phyloP scores from a whole-genome alignment of 176 grass and related monocot species.

The Stipa capillata region DNA sequence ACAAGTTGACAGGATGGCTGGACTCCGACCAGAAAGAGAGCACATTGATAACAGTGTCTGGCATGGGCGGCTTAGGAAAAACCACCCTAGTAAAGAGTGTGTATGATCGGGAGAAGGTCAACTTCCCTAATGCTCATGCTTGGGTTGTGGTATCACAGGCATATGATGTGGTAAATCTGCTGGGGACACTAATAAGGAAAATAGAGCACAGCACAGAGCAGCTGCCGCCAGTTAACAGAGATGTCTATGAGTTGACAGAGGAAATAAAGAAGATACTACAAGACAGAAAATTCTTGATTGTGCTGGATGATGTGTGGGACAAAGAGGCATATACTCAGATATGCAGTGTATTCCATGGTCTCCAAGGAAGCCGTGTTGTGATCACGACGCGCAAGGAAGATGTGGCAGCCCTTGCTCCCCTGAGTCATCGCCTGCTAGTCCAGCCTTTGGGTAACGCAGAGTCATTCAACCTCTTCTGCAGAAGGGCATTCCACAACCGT shows the following conservation, averaged over 20 bases:
- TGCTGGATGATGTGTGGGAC: slow-evolving; percentile 51
- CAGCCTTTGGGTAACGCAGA: neutral
- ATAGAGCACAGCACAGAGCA: too few relatives aligned
- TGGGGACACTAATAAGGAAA: neutral
- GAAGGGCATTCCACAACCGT: neutral
- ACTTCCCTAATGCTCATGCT: neutral
- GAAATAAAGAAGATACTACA: neutral
- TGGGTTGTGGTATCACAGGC: neutral
- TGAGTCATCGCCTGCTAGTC: neutral
- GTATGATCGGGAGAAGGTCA: neutral
- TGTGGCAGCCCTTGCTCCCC: neutral
- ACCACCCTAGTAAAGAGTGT: slow-evolving; percentile 34
- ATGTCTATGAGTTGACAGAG: neutral
- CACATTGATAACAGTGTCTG: slow-evolving; percentile 33
- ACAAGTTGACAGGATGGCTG: slow-evolving; percentile 16
- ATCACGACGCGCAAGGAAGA: slow-evolving; percentile 35
- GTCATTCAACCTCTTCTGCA: neutral
- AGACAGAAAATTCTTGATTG: slow-evolving; percentile 26
- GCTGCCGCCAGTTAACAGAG: too few relatives aligned
- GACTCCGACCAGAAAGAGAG: neutral
- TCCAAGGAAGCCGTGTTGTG: slow-evolving; percentile 2
- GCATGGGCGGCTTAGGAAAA: slow-evolving; percentile 60
- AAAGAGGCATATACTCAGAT: slow-evolving; percentile 7
- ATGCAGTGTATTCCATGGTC: neutral
- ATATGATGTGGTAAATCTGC: neutral